Evolutionary conservation across 2,329 filamentous ascomycete species (phyloP).

Genomic region (Magnaporthiopsis incrustans): DNA sequence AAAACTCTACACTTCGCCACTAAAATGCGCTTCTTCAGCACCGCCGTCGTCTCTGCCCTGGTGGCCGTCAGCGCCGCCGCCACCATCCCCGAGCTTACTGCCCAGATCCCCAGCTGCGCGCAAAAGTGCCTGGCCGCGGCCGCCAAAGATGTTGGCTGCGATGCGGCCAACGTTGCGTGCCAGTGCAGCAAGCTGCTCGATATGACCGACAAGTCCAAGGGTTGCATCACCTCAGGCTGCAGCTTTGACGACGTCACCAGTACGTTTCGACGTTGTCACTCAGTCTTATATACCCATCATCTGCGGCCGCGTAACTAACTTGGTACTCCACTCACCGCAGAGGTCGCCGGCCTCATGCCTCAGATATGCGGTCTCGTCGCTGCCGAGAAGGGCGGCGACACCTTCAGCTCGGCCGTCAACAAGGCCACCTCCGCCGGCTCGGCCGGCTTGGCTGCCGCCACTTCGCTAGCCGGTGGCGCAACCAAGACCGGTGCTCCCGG

Average conservation of each 20-base stretch:
- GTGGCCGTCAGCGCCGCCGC: conserved; percentile 18
- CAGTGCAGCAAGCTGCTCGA: conserved; percentile 34
- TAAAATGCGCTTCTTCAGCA: conserved; percentile 13
- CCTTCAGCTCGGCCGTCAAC: not conserved
- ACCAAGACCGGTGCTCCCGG: conserved; percentile 1
- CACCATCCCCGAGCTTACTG: conserved; percentile 24
- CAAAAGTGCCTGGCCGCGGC: conserved; percentile 38
- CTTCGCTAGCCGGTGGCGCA: not conserved
- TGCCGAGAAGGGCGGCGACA: not conserved
- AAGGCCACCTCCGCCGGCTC: not conserved
- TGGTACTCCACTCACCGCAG: not conserved
- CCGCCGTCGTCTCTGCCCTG: conserved; percentile 6
- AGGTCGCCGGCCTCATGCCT: not conserved
- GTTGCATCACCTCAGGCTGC: conserved; percentile 26
- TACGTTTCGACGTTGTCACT: conserved; percentile 22
- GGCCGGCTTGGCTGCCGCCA: not conserved
- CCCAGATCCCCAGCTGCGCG: conserved; percentile 28
- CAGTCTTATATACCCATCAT: conserved; percentile 17
- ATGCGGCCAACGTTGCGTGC: conserved; percentile 37
- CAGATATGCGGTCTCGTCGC: not conserved
- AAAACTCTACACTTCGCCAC: not conserved
- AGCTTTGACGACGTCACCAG: conserved; percentile 16
- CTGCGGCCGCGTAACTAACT: not conserved
- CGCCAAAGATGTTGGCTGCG: conserved; percentile 37
- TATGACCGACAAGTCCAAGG: conserved; percentile 21